Conservation (phyloP, 768 basidiomycete species). For the Suillus brevipes region DNA sequence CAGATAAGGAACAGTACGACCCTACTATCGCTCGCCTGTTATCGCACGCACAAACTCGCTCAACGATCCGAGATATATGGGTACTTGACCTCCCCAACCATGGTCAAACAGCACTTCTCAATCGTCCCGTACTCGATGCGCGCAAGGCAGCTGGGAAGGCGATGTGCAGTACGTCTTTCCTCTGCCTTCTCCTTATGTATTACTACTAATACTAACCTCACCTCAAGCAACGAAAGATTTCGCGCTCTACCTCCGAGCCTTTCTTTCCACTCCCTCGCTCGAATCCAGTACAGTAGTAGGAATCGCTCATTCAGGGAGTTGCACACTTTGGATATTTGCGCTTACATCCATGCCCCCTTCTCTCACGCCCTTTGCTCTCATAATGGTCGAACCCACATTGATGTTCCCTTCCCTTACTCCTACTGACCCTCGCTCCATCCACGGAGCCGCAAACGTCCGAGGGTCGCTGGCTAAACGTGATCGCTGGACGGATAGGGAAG, state of each 20-base stretch:
- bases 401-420: conserved; percentile 33
- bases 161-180: conserved; percentile 22
- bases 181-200: not conserved
- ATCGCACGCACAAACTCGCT: not conserved
- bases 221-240: conserved; percentile 25
- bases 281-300: conserved; percentile 25
- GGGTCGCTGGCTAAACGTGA: conserved; percentile 29
- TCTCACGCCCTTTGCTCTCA: conserved; percentile 15
- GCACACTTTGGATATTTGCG: conserved; percentile 21
- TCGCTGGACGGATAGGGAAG: conserved; percentile 26
- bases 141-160: conserved; percentile 19
- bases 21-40: conserved; percentile 11
- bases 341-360: not conserved
- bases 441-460: conserved; percentile 31
- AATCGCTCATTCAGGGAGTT: conserved; percentile 30
- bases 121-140: conserved; percentile 27
- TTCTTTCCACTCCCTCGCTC: conserved; percentile 26
- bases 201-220: not conserved
- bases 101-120: conserved; percentile 35
- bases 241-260: conserved; percentile 25
- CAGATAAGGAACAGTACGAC: conserved; percentile 34
- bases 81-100: conserved; percentile 38
- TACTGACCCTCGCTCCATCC: conserved; percentile 27
- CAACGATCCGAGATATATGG: conserved; percentile 34
- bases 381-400: conserved; percentile 32